Base-by-base conservation (phyloP, 257 asterid species). In the Solanum dulcamara region DNA sequence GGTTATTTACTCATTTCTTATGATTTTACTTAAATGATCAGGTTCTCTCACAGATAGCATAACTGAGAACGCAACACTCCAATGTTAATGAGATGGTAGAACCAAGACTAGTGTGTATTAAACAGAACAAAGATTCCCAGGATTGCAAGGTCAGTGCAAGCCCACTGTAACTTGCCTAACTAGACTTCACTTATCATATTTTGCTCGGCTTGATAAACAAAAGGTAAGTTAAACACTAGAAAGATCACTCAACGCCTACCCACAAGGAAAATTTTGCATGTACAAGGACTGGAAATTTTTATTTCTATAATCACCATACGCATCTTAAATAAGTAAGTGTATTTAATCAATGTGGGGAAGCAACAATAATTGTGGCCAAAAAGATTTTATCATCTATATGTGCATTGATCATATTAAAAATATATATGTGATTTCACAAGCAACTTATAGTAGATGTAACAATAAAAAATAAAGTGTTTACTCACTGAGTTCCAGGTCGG, bases 401-500 rank as follows among this genome's bases (percentile, higher is more conserved):
- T 77, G 64, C 83, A 77, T 77, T 28, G 28, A 77, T 75, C 83
- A 28, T 26, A 46, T 48, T 46, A 46, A 77, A 42, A 9, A 46
- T 26, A 48, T 48, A 10, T 15, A 64, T 30, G 68, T 66, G 85
- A 84, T 42, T 57, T 72, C 83, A 77, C 80, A 84, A 72, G 57
- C 37, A 30, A 83, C 50, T 28, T 83, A 70, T 64, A 42, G 67
- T 79, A 88, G 74, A 74, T 71, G 32, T 40, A n/a, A n/a, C n/a
- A n/a, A n/a, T n/a, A 48, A 59, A 50, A 62, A 40, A 30, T 22
- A 33, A 24, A 83, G 80, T 28, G 44, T 42, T 48, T 30, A 96
- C 99, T 94, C 90, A 96, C 99, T 86, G 99, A 90, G 89, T 92
- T 95, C 99, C 99, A 97, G 85, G 87, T 87, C 80, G 99, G 99